Evolutionary conservation across 148 eudicot species (phyloP), one percentile per base, ranked within the genome.

Genomic region (Camellia japonica): DNA sequence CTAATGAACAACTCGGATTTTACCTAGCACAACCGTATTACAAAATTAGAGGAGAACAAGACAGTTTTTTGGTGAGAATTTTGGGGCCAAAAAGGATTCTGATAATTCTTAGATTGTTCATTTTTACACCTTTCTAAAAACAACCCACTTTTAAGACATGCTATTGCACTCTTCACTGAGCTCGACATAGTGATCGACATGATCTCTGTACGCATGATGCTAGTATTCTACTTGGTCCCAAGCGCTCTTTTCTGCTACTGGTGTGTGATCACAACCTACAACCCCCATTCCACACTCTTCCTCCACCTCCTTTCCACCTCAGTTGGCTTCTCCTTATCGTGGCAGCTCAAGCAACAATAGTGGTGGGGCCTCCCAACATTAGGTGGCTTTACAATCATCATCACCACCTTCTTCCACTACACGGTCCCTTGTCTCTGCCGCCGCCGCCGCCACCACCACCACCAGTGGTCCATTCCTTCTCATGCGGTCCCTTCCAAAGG

Each of bases 221-320:
- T 93, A 3, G 95, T 95, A 7, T 95, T 91, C 89, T 90, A 90
- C 87, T 74, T 95, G 74, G 97, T 95, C 47, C 94, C 98, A 0
- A 87, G 91, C 52, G 97, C 94, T 54, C 91, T 95, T 6, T 88
- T 95, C 73, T 92, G 88, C 78, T 85, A 88, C 12, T 84, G 96
- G 15, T 93, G 88, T 64, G 95, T 86, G 5, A 78, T 84, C 63
- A 62, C 78, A 58, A 84, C 78, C 79, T 79, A 70, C 83, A 83
- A 82, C 76, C 82, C 83, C 90, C 97, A 47, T 15, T 55, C 6
- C 83, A 76, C 23, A 82, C 86, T 41, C 87, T 91, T 84, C 58
- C 90, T 82, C 88, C 94, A 90, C 84, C 65, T 84, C 84, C 78
- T 87, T 78, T 89, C 90, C 68, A 81, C 94, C 74, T 91, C 97